These are phyloP conservation scores for Parafenestella ontariensis DNA, from an alignment of 2,329 filamentous ascomycete species.

Conservation along the genomic window DNA sequence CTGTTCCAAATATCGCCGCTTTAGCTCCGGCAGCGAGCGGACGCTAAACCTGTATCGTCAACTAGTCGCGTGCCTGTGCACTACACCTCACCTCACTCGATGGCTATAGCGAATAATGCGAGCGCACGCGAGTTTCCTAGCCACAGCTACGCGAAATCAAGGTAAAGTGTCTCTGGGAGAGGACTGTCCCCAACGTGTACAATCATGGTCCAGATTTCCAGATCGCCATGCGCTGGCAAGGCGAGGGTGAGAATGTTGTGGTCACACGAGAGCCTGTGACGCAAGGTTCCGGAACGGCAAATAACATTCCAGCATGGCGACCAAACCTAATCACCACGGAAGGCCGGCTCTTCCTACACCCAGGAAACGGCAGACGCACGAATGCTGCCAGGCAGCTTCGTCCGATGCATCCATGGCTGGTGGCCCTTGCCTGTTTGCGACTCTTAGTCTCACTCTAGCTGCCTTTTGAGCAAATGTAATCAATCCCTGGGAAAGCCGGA, in stretches of 20 bases:
- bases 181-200: no score
- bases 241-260: not conserved
- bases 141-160: not conserved
- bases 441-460: not conserved
- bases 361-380: slow-evolving; percentile 5
- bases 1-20: not conserved
- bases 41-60: not conserved
- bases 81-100: slow-evolving; percentile 1
- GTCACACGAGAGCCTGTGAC: slow-evolving; percentile 4
- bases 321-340: slow-evolving; percentile 5
- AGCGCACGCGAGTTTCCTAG: not conserved
- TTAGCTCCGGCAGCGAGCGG: slow-evolving; percentile 4
- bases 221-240: not conserved
- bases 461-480: slow-evolving; percentile 2
- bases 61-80: slow-evolving; percentile 1
- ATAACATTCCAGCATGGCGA: slow-evolving; percentile 3
- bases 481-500: not conserved
- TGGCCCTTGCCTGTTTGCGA: not conserved
- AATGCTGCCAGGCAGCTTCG: slow-evolving; percentile 5
- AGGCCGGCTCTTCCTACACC: slow-evolving; percentile 11
- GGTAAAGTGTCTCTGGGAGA: not conserved
- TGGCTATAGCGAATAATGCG: not conserved
- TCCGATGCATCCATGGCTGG: slow-evolving; percentile 3
- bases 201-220: not conserved
- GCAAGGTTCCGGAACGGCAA: slow-evolving; percentile 3